These are phyloP conservation scores for Neoscytalidium dimidiatum DNA, from an alignment of 2,329 filamentous ascomycete species.

Conservation along the genomic window DNA sequence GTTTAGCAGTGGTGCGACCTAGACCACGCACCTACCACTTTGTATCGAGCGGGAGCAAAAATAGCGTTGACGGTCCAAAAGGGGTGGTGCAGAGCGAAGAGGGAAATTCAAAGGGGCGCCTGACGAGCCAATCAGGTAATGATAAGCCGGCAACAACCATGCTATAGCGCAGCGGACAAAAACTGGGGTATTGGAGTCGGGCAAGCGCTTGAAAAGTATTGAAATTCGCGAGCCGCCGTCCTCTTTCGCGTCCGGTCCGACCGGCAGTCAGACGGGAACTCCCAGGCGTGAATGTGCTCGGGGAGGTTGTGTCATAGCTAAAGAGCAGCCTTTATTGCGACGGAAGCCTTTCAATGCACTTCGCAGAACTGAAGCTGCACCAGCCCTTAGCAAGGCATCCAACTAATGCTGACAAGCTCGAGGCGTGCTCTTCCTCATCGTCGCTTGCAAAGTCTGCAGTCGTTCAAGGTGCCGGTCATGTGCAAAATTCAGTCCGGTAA, in stretches of 20 bases:
- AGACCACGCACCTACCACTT: background rate
- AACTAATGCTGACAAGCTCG: no score
- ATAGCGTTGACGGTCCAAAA: background rate
- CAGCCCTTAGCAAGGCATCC: no score
- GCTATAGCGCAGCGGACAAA: background rate
- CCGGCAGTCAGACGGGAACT: background rate
- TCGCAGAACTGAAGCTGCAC: no score
- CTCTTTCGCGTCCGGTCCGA: background rate
- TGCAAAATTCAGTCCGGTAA: no score
- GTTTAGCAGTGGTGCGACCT: background rate
- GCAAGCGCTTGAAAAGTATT: background rate
- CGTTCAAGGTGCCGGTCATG: no score
- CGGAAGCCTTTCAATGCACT: no score
- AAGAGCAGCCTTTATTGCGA: no score
- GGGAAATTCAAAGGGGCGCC: conserved; percentile 5
- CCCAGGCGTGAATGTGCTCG: background rate
- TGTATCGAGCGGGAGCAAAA: background rate
- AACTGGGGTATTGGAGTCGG: background rate
- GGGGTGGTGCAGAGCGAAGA: background rate
- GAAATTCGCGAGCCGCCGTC: background rate
- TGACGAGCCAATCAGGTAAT: background rate
- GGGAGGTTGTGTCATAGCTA: no score
- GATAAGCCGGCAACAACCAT: background rate
- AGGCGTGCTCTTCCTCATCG: no score
- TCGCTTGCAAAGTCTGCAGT: no score